Evolutionary conservation across 257 asterid species (phyloP), one percentile per base, ranked within the genome.

Genomic region (Leonotis leonurus): DNA sequence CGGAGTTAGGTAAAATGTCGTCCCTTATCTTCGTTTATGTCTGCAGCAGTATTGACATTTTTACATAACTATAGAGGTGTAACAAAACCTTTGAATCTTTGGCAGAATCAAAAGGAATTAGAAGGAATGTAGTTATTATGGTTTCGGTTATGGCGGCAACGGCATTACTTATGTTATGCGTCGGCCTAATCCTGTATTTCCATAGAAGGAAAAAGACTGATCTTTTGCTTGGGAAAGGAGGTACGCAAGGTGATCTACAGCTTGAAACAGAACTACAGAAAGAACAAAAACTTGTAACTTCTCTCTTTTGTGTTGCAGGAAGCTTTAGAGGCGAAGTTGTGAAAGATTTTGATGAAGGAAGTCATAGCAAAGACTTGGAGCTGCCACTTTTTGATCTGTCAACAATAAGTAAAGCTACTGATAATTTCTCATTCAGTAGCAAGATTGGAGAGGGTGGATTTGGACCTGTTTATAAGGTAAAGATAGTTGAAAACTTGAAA

Each of bases 371-470:
- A 26, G 75, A 70, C 32, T 33, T 70, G 12, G 75, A 70, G 70
- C 65, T 70, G 46, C 70, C 70, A 11, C 58, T 62, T 39, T 62
- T 70, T 8, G 75, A 62, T 26, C 53, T 70, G 36, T 26, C 35
- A 1, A 10, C 27, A 9, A 62, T 70, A 44, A 24, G 46, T 36
- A 62, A 55, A 62, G 75, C 75, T 70, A 70, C 70, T 3, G 25
- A 62, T 12, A 35, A 30, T 18, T 70, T 70, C 50, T 70, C 75
- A 14, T 1, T 55, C 45, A 54, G 5, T 37, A 32, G 66, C 8
- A 70, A 70, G 70, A 66, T 70, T 16, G 75, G 75, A 24, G 70
- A 70, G 70, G 75, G 75, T 62, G 75, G 75, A 62, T 70, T 70
- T 54, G 75, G 75, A 62, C 58, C 75, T 62, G 75, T 70, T 54